A percentile compares a stretch with the other conserved stretches of the same genome.
Evolutionary conservation across 1,284 basidiomycete species (phyloP).

Genomic region (Crucibulum parvulum): DNA sequence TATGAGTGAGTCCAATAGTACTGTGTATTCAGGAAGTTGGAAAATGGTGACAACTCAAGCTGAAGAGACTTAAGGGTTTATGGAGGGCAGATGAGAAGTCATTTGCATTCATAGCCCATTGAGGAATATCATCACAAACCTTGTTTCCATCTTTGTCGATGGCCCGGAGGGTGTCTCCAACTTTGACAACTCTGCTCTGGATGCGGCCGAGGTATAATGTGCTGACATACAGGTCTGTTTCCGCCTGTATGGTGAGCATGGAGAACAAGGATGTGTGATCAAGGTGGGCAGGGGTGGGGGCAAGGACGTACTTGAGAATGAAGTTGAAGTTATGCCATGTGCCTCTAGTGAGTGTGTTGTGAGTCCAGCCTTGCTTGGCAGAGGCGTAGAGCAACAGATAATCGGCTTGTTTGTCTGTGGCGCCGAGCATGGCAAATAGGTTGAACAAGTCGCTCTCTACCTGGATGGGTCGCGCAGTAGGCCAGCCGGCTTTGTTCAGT

Average conservation of each 20-base stretch:
- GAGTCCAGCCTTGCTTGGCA: conserved; percentile 55
- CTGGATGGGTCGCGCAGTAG: conserved; percentile 46
- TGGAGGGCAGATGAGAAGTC: conserved; percentile 47
- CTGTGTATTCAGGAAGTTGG: conserved; percentile 5
- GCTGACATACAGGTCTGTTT: conserved; percentile 52
- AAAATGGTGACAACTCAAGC: not conserved
- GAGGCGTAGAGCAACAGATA: conserved; percentile 55
- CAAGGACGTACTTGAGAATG: conserved; percentile 49
- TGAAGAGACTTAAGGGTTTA: conserved; percentile 18
- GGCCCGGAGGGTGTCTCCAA: conserved; percentile 46
- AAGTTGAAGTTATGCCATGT: conserved; percentile 47
- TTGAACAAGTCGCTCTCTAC: conserved; percentile 57
- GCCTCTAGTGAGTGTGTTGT: conserved; percentile 18
- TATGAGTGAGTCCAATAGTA: conserved; percentile 4
- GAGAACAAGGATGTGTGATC: conserved; percentile 46
- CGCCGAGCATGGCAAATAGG: conserved; percentile 53
- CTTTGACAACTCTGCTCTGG: conserved; percentile 41
- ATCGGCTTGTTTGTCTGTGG: conserved; percentile 54
- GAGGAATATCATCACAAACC: conserved; percentile 43
- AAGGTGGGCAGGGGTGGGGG: conserved; percentile 44
- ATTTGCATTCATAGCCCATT: conserved; percentile 40
- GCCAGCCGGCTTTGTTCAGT: conserved; percentile 52
- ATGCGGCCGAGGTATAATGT: conserved; percentile 53
- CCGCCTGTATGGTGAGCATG: conserved; percentile 51
- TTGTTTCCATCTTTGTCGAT: conserved; percentile 46